phyloP scores from a whole-genome alignment of 768 basidiomycete species.

The Lactarius indigo region DNA sequence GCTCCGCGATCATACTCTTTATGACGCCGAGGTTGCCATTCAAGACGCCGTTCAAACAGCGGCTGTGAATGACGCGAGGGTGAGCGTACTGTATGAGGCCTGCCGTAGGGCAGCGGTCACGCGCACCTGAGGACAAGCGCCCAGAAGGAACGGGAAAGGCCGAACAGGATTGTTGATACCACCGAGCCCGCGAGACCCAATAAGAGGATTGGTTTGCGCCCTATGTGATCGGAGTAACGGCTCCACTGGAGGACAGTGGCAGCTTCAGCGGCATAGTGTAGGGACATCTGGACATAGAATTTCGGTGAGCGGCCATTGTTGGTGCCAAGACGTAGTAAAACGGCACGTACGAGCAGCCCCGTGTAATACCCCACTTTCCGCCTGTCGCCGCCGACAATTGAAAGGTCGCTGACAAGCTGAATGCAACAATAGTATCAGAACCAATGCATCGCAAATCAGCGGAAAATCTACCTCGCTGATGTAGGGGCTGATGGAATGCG shows the following conservation, averaged over 20 bases:
- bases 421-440: not conserved
- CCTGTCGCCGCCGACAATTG: slow-evolving; percentile 43
- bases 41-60: slow-evolving; percentile 14
- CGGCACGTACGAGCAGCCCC: slow-evolving; percentile 42
- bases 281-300: slow-evolving; percentile 37
- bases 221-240: slow-evolving; percentile 43
- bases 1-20: slow-evolving; percentile 67
- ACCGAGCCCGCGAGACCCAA: slow-evolving; percentile 34
- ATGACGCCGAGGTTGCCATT: slow-evolving; percentile 47
- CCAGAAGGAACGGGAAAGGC: slow-evolving; percentile 36
- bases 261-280: slow-evolving; percentile 46
- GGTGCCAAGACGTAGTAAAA: not conserved
- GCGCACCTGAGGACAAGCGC: slow-evolving; percentile 30
- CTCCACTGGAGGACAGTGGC: slow-evolving; percentile 46
- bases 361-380: slow-evolving; percentile 49
- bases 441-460: too few species aligned
- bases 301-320: not conserved
- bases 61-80: not conserved
- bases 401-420: slow-evolving; percentile 42
- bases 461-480: slow-evolving; percentile 42
- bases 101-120: not conserved
- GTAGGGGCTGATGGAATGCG: slow-evolving; percentile 43
- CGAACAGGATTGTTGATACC: slow-evolving; percentile 36
- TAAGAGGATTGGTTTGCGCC: slow-evolving; percentile 47
- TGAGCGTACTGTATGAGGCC: not conserved